Conservation (phyloP, 2,329 filamentous ascomycete species). For the Cordyceps militaris region DNA sequence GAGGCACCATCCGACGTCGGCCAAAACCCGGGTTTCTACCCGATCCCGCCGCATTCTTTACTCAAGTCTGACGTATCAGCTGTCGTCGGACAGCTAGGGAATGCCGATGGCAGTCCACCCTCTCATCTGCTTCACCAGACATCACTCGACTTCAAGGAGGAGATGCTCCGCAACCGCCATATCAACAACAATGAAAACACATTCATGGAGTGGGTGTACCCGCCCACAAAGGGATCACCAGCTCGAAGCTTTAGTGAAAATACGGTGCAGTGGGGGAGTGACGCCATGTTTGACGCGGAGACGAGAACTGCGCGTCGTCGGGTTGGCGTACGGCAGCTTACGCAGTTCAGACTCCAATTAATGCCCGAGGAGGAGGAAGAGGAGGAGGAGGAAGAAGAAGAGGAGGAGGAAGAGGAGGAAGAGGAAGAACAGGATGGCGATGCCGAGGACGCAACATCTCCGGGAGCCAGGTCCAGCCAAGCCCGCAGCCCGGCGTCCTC, state of each 20-base stretch:
- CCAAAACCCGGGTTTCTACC: neutral
- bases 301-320: neutral
- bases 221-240: neutral
- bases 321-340: constrained; percentile 5
- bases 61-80: neutral
- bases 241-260: neutral
- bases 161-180: neutral
- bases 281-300: constrained; percentile 2
- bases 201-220: constrained; percentile 7
- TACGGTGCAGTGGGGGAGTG: constrained; percentile 6
- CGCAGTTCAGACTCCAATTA: constrained; percentile 3
- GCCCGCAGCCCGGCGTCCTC: neutral
- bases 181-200: neutral
- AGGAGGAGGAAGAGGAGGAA: neutral
- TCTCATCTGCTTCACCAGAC: constrained; percentile 7
- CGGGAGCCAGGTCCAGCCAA: neutral
- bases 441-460: neutral
- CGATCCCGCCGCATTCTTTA: neutral
- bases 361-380: constrained; percentile 1
- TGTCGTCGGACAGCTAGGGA: neutral
- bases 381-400: constrained; percentile 2
- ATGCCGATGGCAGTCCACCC: neutral
- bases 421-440: constrained; percentile 1
- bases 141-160: constrained; percentile 8
- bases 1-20: neutral